phyloP scores from a whole-genome alignment of 1,284 basidiomycete genomes.

The Calocybe gambosa region DNA sequence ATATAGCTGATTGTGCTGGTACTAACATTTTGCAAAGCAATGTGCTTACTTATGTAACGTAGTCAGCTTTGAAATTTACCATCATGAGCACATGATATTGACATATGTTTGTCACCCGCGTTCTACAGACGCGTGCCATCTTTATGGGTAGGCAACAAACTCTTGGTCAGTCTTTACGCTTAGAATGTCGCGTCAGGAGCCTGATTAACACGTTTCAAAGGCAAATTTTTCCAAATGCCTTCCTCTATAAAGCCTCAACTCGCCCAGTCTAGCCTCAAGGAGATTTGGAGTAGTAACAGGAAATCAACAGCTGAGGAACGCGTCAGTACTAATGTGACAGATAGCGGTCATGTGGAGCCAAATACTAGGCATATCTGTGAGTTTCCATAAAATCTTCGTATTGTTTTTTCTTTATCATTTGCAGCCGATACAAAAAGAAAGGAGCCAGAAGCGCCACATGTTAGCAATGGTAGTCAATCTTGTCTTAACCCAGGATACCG shows the following conservation, averaged over 20 bases:
- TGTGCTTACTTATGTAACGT: too few relatives aligned
- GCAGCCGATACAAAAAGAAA: conserved; percentile 37
- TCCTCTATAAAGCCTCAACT: conserved; percentile 52
- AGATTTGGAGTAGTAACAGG: conserved; percentile 61
- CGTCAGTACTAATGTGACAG: conserved; percentile 20
- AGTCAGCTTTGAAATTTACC: too few relatives aligned
- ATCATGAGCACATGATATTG: conserved; percentile 39
- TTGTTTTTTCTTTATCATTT: neutral
- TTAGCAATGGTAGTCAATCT: conserved; percentile 5
- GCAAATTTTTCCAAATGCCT: conserved; percentile 71
- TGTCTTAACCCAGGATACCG: neutral
- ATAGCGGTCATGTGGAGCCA: neutral
- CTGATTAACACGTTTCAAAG: conserved; percentile 25
- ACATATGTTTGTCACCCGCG: conserved; percentile 38
- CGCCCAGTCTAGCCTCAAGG: conserved; percentile 66
- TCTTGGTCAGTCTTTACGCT: conserved; percentile 40
- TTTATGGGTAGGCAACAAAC: conserved; percentile 67
- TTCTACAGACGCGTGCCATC: conserved; percentile 24
- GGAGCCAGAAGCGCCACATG: conserved; percentile 17
- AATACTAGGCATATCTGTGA: neutral
- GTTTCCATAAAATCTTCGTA: neutral
- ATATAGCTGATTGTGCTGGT: too few relatives aligned
- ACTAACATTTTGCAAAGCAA: too few relatives aligned
- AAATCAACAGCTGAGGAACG: conserved; percentile 20
- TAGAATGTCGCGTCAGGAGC: neutral